Percentiles rank a stretch among this genome's conserved stretches.
Conservation (phyloP, 441 rosid genomes). For the Iberis amara region DNA sequence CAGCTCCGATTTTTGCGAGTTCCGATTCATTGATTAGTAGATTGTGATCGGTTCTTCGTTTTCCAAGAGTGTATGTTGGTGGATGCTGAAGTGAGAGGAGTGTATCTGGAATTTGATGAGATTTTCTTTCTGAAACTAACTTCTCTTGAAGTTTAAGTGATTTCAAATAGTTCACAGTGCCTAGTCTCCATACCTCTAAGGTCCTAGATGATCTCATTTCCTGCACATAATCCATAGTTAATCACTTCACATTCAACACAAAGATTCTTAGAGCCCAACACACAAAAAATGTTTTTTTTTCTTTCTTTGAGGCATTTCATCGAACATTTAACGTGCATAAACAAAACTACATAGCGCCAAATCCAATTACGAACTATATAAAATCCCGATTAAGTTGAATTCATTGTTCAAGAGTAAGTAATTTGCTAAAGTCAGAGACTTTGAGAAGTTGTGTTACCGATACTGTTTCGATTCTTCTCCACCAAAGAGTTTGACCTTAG, state of each 20-base stretch:
- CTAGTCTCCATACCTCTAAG: conserved; percentile 75
- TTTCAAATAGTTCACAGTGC: conserved; percentile 61
- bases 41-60: conserved; percentile 72
- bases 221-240: conserved; percentile 23
- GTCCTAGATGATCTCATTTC: conserved; percentile 54
- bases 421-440: conserved; percentile 15
- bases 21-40: conserved; percentile 55
- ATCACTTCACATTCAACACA: neutral
- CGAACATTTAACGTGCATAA: conserved; percentile 24
- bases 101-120: conserved; percentile 52
- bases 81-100: conserved; percentile 76
- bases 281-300: too few relatives aligned
- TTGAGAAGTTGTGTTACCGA: conserved; percentile 6
- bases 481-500: conserved; percentile 20
- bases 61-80: conserved; percentile 84
- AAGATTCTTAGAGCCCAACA: too few relatives aligned
- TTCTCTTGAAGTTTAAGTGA: conserved; percentile 82
- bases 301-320: conserved; percentile 28
- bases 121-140: conserved; percentile 52
- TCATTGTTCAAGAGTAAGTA: neutral
- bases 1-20: conserved; percentile 61
- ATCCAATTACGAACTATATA: neutral
- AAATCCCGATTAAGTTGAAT: neutral
- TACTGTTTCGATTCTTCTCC: conserved; percentile 20
- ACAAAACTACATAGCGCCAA: neutral